Conservation (phyloP, 352 stramenopile species). For the Pythium diclinum region DNA sequence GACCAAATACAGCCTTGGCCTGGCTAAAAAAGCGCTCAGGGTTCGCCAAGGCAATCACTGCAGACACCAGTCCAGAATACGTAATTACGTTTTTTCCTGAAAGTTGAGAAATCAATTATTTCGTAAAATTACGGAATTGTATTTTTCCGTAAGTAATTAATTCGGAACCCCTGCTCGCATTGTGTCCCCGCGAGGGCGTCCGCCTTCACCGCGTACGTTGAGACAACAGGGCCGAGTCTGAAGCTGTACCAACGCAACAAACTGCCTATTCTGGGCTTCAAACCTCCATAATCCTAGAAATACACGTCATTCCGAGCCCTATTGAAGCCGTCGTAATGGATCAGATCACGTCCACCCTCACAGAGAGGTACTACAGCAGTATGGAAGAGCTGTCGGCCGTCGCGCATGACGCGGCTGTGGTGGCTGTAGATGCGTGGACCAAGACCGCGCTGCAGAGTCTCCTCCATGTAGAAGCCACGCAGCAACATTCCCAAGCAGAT, state of each 20-base stretch:
- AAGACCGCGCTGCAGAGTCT: background rate
- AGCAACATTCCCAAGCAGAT: background rate
- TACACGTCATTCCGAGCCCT: background rate
- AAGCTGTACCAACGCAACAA: background rate
- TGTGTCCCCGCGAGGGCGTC: background rate
- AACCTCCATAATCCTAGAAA: background rate
- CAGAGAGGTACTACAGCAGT: too few relatives aligned
- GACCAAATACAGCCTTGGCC: too few relatives aligned
- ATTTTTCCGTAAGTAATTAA: background rate
- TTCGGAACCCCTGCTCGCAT: slow-evolving; percentile 9
- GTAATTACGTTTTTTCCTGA: background rate
- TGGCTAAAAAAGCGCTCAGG: too few relatives aligned
- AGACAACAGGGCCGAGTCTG: slow-evolving; percentile 5
- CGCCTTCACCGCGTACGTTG: slow-evolving; percentile 19
- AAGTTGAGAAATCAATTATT: slow-evolving; percentile 3
- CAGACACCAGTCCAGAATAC: background rate
- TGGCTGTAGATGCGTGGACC: slow-evolving; percentile 1
- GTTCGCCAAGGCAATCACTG: slow-evolving; percentile 3
- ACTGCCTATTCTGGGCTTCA: background rate
- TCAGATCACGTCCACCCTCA: background rate
- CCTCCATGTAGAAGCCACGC: background rate
- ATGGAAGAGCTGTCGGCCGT: background rate
- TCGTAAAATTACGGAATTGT: background rate
- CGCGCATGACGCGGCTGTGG: background rate
- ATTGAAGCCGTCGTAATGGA: background rate